Percentiles rank a stretch among this genome's conserved stretches.
phyloP scores from a whole-genome alignment of 768 basidiomycete genomes.

The Pholiota molesta region DNA sequence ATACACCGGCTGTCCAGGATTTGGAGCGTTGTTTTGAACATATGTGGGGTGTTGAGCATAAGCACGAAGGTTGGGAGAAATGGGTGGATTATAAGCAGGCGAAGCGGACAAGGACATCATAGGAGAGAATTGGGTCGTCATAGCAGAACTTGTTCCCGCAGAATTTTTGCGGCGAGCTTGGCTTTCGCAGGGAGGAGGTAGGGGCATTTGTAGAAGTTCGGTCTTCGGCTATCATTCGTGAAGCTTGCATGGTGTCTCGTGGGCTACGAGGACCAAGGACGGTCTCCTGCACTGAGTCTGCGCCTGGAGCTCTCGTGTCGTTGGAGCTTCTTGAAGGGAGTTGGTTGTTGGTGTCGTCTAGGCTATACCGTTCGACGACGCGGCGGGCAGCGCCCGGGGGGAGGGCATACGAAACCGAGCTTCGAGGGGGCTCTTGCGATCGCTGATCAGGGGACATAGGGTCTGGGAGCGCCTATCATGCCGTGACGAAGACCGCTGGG shows the following conservation, averaged over 20 bases:
- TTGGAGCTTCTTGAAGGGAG: conserved; percentile 37
- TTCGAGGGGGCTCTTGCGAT: conserved; percentile 40
- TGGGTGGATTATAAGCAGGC: conserved; percentile 62
- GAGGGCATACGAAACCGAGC: conserved; percentile 46
- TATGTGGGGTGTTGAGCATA: conserved; percentile 79
- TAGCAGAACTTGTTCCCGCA: conserved; percentile 28
- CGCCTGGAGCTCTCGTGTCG: conserved; percentile 33
- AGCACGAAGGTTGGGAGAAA: conserved; percentile 68
- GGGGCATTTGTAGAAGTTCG: conserved; percentile 32
- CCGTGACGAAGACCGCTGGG: conserved; percentile 25
- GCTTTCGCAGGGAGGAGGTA: conserved; percentile 25
- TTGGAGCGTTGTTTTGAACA: conserved; percentile 54
- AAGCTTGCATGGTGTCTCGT: conserved; percentile 19
- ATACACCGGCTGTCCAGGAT: conserved; percentile 52
- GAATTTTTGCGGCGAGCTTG: conserved; percentile 15
- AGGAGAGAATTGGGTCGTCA: conserved; percentile 37
- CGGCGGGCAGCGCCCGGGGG: conserved; percentile 47
- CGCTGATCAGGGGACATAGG: conserved; percentile 35
- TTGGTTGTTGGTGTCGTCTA: conserved; percentile 47
- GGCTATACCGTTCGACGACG: conserved; percentile 54
- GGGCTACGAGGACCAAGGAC: conserved; percentile 22
- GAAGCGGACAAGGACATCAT: conserved; percentile 62
- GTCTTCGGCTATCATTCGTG: conserved; percentile 23
- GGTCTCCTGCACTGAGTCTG: conserved; percentile 33
- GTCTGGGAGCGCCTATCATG: conserved; percentile 33